Conservation (phyloP, 176 grass and related monocot genomes). For the Pontederia paniculata region DNA sequence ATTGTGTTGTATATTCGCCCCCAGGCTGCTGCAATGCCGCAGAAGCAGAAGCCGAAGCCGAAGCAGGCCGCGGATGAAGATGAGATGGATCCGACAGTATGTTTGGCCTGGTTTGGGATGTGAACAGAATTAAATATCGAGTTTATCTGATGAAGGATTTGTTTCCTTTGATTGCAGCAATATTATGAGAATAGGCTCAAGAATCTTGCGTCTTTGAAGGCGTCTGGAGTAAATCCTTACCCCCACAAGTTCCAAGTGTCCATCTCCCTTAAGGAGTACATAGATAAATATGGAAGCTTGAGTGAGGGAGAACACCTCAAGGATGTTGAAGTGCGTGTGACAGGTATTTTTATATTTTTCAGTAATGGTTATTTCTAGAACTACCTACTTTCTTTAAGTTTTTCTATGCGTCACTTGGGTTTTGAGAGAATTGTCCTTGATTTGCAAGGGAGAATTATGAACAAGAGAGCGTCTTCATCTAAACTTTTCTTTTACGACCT, state of each 20-base stretch:
- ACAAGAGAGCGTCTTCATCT: conserved; percentile 80
- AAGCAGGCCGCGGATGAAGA: conserved; percentile 55
- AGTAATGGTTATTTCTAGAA: background rate
- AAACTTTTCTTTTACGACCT: conserved; percentile 92
- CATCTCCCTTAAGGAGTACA: conserved; percentile 42
- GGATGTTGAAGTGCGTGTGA: conserved; percentile 40
- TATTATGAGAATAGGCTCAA: conserved; percentile 78
- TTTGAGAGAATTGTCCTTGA: conserved; percentile 17
- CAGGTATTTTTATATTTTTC: conserved; percentile 33
- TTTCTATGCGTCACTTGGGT: background rate
- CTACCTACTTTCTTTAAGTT: background rate
- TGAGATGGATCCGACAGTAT: conserved; percentile 91
- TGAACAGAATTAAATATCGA: background rate
- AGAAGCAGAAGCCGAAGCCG: conserved; percentile 30
- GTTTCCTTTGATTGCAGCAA: conserved; percentile 50
- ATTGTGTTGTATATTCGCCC: conserved; percentile 5
- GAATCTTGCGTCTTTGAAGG: conserved; percentile 36
- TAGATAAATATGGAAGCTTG: conserved; percentile 55
- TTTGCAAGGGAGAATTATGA: conserved; percentile 85
- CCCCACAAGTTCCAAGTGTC: conserved; percentile 61
- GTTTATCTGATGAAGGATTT: conserved; percentile 9
- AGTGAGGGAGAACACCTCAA: conserved; percentile 36
- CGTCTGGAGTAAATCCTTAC: conserved; percentile 43
- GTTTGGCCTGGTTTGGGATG: conserved; percentile 2
- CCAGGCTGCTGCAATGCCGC: conserved; percentile 37